These are phyloP conservation scores for Mycena maculata DNA, from an alignment of 768 basidiomycete species.

Conservation along the genomic window DNA sequence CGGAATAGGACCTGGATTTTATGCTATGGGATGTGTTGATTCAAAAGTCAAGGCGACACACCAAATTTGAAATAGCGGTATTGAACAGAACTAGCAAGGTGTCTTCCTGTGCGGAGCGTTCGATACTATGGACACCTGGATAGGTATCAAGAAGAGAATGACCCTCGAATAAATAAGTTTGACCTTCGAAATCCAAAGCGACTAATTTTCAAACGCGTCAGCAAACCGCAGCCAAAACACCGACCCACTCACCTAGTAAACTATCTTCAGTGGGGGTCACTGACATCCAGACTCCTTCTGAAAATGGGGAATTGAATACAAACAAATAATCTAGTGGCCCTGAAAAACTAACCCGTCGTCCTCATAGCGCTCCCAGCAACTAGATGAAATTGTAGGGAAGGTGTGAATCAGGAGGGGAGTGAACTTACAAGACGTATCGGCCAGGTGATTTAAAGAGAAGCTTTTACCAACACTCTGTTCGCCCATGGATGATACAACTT, in stretches of 20 bases:
- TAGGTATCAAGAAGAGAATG: background rate
- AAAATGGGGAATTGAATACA: background rate
- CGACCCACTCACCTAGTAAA: too few relatives aligned
- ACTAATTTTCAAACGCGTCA: too few relatives aligned
- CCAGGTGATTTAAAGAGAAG: slow-evolving; percentile 68
- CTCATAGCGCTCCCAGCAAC: slow-evolving; percentile 73
- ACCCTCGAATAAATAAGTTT: background rate
- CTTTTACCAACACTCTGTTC: slow-evolving; percentile 76
- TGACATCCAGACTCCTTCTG: slow-evolving; percentile 75
- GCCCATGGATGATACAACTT: slow-evolving; percentile 76
- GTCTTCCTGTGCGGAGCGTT: slow-evolving; percentile 72
- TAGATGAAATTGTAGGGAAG: background rate
- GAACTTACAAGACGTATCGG: slow-evolving; percentile 62
- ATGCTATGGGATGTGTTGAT: background rate
- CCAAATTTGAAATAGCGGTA: slow-evolving; percentile 73
- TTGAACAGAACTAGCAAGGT: slow-evolving; percentile 73
- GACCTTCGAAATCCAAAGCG: slow-evolving; percentile 74
- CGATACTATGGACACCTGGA: slow-evolving; percentile 70
- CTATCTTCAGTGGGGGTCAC: slow-evolving; percentile 72
- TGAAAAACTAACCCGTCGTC: slow-evolving; percentile 54
- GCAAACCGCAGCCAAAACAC: too few relatives aligned
- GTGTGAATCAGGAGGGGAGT: background rate
- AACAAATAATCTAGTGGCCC: background rate
- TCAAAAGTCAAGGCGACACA: slow-evolving; percentile 37
- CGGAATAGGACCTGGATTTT: slow-evolving; percentile 67